Conservation (phyloP, 306 rosid species). For the Lupinus albus region DNA sequence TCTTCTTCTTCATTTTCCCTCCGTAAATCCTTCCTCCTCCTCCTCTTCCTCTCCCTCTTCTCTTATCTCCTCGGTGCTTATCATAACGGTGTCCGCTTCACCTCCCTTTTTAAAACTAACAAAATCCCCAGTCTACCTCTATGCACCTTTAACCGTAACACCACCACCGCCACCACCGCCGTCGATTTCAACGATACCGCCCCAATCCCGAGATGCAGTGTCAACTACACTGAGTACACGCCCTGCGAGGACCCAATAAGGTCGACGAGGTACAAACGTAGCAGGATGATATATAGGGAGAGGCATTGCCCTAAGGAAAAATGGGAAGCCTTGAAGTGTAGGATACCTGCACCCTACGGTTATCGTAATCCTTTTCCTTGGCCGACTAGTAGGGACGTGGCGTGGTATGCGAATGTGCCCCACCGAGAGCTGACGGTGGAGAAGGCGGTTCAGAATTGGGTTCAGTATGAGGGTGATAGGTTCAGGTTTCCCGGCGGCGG, state of each 20-base stretch:
- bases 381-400: conserved; percentile 77
- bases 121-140: background rate
- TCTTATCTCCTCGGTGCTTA: conserved; percentile 60
- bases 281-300: conserved; percentile 69
- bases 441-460: conserved; percentile 95
- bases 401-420: conserved; percentile 78
- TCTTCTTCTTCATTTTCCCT: background rate
- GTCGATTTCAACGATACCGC: no score
- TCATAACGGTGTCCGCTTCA: conserved; percentile 26
- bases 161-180: conserved; percentile 1
- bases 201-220: conserved; percentile 51
- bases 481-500: conserved; percentile 87
- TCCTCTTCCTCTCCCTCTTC: conserved; percentile 54
- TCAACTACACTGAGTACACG: conserved; percentile 68
- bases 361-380: conserved; percentile 70
- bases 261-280: conserved; percentile 51
- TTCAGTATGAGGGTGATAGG: conserved; percentile 60
- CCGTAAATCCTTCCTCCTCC: conserved; percentile 41
- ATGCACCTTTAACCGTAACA: conserved; percentile 22
- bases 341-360: conserved; percentile 71
- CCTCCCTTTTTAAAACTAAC: background rate
- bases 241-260: conserved; percentile 68
- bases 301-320: conserved; percentile 68
- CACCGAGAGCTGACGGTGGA: conserved; percentile 83
- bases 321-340: conserved; percentile 55